Conservation (phyloP, 371 early-diverging fungal genomes). For the Gilbertella persicaria region DNA sequence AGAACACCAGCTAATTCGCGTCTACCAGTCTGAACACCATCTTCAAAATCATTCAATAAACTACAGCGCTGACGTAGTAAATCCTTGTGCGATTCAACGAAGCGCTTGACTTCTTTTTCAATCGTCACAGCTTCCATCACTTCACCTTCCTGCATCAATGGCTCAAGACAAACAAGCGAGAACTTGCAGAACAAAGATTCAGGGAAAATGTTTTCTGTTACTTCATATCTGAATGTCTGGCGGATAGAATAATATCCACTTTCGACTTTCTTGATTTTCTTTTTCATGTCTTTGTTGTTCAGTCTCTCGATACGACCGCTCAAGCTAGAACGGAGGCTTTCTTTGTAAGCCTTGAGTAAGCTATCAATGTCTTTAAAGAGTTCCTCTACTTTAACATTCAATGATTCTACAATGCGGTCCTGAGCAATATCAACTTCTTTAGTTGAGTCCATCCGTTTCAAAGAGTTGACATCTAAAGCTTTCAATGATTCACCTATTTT, state of each 20-base stretch:
- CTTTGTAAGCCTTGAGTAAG: constrained; percentile 51
- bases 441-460: constrained; percentile 20
- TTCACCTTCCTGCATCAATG: constrained; percentile 75
- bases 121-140: constrained; percentile 63
- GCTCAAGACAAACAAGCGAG: constrained; percentile 57
- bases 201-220: constrained; percentile 29
- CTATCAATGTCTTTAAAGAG: constrained; percentile 45
- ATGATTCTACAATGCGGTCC: constrained; percentile 34
- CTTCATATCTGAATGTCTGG: constrained; percentile 24
- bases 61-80: constrained; percentile 56
- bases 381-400: constrained; percentile 21
- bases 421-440: constrained; percentile 39
- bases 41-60: constrained; percentile 62
- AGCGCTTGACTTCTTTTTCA: constrained; percentile 47
- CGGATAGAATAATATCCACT: constrained; percentile 27
- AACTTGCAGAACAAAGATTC: constrained; percentile 32
- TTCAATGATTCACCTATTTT: constrained; percentile 5
- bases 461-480: constrained; percentile 5
- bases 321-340: constrained; percentile 44
- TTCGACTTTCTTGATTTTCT: constrained; percentile 64
- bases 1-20: constrained; percentile 69
- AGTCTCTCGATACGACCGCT: constrained; percentile 61
- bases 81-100: constrained; percentile 47
- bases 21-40: constrained; percentile 70
- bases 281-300: constrained; percentile 68